Evolutionary conservation across 495 filamentous ascomycete genomes (phyloP), one percentile per base, ranked within the genome.

Genomic region (Penicillium angulare): DNA sequence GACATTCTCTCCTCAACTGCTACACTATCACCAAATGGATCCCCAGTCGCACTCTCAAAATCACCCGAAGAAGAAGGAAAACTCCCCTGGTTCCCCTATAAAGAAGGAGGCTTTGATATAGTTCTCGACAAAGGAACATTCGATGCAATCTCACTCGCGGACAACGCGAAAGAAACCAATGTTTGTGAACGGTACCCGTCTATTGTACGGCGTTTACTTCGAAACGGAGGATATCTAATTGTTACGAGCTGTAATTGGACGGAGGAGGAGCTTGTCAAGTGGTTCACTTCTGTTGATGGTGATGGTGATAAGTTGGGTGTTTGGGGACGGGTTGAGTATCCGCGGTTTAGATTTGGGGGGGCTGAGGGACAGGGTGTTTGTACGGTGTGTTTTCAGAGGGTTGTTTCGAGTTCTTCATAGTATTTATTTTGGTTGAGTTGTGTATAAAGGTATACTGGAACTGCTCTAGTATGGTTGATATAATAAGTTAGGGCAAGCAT

Each of bases 241-340:
- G 81, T 98, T 18, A 97, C 93, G 53, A 95, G 89, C 61, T 98
- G 93, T 65, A 98, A 98, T 71, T 98, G 93, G 93, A 96, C 93
- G 29, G 90, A 93, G 74, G 79, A 82, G 47, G 93, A 98, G 76
- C 68, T 98, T 60, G 72, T 76, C 50, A 63, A 59, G 9, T 95
- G 90, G 90, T 92, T 95, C 67, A 79, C 72, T 41, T 66, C 63
- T 16, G 61, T 50, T 16, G 16, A 53, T 50, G 46, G 4, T 22
- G 26, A 48, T 1, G 60, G 64, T 24, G 68, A 66, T 61, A 58
- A 63, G 46, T 69, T 90, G 56, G 64, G 66, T 48, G 79, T 77
- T 57, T 80, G 82, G 56, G 84, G 82, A 0, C 78, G 76, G 55
- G 80, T 96, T 42, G 77, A 85, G 60, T 97, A 96, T 72, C 89